Evolutionary conservation across 1,139 yeast species (phyloP).

Genomic region (Scheffersomyces titani): DNA sequence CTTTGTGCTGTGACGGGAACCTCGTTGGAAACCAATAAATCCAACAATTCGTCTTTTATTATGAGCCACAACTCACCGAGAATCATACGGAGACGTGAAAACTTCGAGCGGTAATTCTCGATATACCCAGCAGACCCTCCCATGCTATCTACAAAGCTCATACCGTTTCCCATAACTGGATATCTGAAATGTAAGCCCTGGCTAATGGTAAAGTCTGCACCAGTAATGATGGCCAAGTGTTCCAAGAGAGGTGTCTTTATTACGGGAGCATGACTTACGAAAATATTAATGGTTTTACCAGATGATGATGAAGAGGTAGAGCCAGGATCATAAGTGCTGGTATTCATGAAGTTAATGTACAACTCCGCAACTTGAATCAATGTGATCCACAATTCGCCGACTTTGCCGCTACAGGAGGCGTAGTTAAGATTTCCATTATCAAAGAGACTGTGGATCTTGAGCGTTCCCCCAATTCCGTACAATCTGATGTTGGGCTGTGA

Average conservation of each 20-base stretch:
- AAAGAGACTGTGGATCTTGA: constrained; percentile 67
- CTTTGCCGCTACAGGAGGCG: constrained; percentile 49
- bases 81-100: constrained; percentile 62
- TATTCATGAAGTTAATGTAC: constrained; percentile 18
- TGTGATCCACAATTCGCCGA: constrained; percentile 77
- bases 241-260: constrained; percentile 64
- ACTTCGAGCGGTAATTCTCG: constrained; percentile 62
- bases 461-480: constrained; percentile 73
- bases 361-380: constrained; percentile 68
- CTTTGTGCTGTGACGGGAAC: background rate
- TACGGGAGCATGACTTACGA: constrained; percentile 71
- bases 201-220: constrained; percentile 72
- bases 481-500: constrained; percentile 50
- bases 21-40: constrained; percentile 23
- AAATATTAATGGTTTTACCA: constrained; percentile 53
- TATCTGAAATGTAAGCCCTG: constrained; percentile 74
- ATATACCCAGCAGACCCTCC: constrained; percentile 41
- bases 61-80: constrained; percentile 67
- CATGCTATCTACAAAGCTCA: constrained; percentile 57
- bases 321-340: background rate
- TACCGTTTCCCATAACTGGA: constrained; percentile 71
- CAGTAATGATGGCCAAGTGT: constrained; percentile 65
- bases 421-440: constrained; percentile 55
- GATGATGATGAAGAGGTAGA: background rate
- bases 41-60: constrained; percentile 53